A percentile compares a stretch with the other conserved stretches of the same genome.
Evolutionary conservation across 192 early-diverging fungal genomes (phyloP).

Genomic region (Coemansia sp.): DNA sequence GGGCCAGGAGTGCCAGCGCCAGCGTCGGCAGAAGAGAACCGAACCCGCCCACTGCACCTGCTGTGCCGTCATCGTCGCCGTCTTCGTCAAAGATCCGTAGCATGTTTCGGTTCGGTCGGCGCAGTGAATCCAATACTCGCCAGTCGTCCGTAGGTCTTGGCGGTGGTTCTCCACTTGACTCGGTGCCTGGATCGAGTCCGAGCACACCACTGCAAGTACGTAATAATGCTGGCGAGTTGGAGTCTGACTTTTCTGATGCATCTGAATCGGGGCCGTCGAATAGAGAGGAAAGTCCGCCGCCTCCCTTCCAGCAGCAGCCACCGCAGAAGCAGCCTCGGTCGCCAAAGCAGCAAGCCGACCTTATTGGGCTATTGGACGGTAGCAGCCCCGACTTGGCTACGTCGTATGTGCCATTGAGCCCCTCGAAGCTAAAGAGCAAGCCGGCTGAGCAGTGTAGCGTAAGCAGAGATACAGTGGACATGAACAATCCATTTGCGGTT

Average conservation of each 20-base stretch:
- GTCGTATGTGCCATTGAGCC: slow-evolving; percentile 15
- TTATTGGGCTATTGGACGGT: slow-evolving; percentile 13
- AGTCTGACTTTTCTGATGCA: slow-evolving; percentile 43
- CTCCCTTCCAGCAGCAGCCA: not conserved
- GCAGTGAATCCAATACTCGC: not conserved
- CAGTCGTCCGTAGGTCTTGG: not conserved
- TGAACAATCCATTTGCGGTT: slow-evolving; percentile 11
- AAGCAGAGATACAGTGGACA: not conserved
- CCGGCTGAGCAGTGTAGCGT: not conserved
- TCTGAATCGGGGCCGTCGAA: not conserved
- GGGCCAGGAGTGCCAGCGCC: slow-evolving; percentile 4
- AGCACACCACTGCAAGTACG: not conserved
- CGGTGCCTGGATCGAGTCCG: not conserved
- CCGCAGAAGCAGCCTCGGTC: too few species aligned
- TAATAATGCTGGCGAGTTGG: slow-evolving; percentile 10
- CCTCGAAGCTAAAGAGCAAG: not conserved
- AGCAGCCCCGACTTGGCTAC: slow-evolving; percentile 1
- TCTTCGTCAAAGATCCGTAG: slow-evolving; percentile 32
- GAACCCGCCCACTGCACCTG: not conserved
- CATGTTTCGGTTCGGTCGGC: slow-evolving; percentile 29
- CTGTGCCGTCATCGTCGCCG: not conserved
- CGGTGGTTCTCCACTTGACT: not conserved
- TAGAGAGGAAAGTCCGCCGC: not conserved
- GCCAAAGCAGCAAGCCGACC: too few species aligned
- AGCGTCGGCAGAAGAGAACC: not conserved